A percentile compares a stretch with the other conserved stretches of the same genome.
Evolutionary conservation across 2,329 filamentous ascomycete genomes (phyloP).

Genomic region (Acrocalymma vagum): DNA sequence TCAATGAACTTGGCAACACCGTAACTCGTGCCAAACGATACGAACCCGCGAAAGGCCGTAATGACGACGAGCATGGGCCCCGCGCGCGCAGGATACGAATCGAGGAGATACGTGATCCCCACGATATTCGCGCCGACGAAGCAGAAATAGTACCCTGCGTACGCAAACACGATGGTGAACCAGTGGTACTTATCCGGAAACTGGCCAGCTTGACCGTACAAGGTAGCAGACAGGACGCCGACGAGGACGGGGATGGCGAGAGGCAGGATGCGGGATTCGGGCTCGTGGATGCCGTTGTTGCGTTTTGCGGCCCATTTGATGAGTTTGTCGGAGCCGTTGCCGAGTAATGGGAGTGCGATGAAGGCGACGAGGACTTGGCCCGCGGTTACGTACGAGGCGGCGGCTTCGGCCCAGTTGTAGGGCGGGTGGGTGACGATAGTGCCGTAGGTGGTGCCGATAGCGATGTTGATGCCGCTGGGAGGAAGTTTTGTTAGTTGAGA

Average conservation of each 20-base stretch:
- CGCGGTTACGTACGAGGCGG: constrained; percentile 26
- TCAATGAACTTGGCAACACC: constrained; percentile 46
- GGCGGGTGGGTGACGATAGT: constrained; percentile 22
- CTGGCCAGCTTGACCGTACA: constrained; percentile 33
- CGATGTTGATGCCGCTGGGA: constrained; percentile 25
- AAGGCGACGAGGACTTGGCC: constrained; percentile 43
- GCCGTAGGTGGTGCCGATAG: constrained; percentile 29
- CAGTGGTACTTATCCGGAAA: constrained; percentile 47
- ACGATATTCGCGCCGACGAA: constrained; percentile 56
- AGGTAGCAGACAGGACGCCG: constrained; percentile 26
- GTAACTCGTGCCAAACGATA: constrained; percentile 55
- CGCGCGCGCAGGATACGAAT: constrained; percentile 54
- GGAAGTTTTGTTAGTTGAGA: constrained; percentile 15
- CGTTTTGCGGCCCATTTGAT: constrained; percentile 45
- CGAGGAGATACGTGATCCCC: constrained; percentile 55
- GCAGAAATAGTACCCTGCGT: constrained; percentile 43
- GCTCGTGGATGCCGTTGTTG: constrained; percentile 46
- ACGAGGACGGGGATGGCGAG: constrained; percentile 49
- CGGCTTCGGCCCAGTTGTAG: constrained; percentile 25
- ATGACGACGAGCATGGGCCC: constrained; percentile 56
- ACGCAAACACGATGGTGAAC: constrained; percentile 43
- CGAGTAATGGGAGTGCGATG: constrained; percentile 32
- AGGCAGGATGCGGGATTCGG: constrained; percentile 50
- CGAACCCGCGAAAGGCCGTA: constrained; percentile 56
- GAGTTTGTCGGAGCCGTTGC: constrained; percentile 37